Conservation (phyloP, 2,329 filamentous ascomycete species). For the Apiospora aurea region DNA sequence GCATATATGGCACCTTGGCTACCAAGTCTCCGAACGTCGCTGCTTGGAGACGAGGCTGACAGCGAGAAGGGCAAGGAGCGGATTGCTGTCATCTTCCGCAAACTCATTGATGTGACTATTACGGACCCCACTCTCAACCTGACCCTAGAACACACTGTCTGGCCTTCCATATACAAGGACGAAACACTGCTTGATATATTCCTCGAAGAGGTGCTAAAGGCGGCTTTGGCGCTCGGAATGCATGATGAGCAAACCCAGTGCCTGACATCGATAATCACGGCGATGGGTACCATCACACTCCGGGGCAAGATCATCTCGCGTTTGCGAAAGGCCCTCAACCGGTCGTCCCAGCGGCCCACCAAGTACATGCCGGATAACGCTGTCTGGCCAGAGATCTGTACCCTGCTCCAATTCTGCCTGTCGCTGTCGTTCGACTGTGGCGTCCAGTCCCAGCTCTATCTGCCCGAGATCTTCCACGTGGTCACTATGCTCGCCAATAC, state of each 20-base stretch:
- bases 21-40: constrained; percentile 63
- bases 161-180: constrained; percentile 70
- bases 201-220: constrained; percentile 70
- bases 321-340: constrained; percentile 71
- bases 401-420: constrained; percentile 70
- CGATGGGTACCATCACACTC: constrained; percentile 70
- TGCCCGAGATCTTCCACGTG: constrained; percentile 74
- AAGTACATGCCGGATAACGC: constrained; percentile 70
- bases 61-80: constrained; percentile 72
- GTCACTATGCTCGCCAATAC: constrained; percentile 76
- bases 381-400: constrained; percentile 74
- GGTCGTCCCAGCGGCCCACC: constrained; percentile 71
- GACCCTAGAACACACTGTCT: constrained; percentile 69
- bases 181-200: constrained; percentile 72
- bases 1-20: constrained; percentile 77
- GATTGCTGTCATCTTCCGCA: constrained; percentile 68
- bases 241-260: constrained; percentile 67
- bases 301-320: constrained; percentile 71
- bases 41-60: constrained; percentile 66
- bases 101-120: constrained; percentile 70
- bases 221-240: constrained; percentile 62
- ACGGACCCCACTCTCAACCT: constrained; percentile 65
- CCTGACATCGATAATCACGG: constrained; percentile 67
- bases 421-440: constrained; percentile 73
- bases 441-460: constrained; percentile 70